These are phyloP conservation scores for Diaporthe eres DNA, from an alignment of 2,329 filamentous ascomycete genomes.

Conservation along the genomic window DNA sequence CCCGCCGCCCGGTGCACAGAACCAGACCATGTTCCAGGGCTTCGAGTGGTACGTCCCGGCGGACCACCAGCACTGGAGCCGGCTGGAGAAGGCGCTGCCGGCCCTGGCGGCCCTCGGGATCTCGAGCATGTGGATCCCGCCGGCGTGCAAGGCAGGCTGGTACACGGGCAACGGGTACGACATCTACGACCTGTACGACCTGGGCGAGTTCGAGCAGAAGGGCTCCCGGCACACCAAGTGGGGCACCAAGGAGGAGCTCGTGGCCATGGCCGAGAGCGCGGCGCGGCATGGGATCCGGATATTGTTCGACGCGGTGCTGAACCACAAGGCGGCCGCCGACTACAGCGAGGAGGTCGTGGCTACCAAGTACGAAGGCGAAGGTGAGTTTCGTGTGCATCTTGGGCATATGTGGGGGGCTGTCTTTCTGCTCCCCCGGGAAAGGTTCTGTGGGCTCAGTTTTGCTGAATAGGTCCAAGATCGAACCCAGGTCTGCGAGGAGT, in stretches of 20 bases:
- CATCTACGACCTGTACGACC: conserved; percentile 76
- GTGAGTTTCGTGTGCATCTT: conserved; percentile 48
- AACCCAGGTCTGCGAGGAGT: conserved; percentile 65
- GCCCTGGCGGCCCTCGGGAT: conserved; percentile 72
- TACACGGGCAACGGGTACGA: conserved; percentile 77
- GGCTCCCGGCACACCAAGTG: conserved; percentile 75
- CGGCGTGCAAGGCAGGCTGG: conserved; percentile 77
- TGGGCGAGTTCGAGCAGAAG: conserved; percentile 82
- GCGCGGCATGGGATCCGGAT: conserved; percentile 68
- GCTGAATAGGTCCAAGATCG: conserved; percentile 59
- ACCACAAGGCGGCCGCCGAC: conserved; percentile 80
- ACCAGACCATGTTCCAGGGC: conserved; percentile 73
- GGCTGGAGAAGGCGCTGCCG: conserved; percentile 66
- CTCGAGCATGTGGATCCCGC: conserved; percentile 77
- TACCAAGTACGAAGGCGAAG: conserved; percentile 70
- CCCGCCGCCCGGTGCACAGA: conserved; percentile 45
- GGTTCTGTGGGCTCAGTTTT: conserved; percentile 1
- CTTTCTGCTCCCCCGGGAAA: neutral
- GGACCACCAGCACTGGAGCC: conserved; percentile 72
- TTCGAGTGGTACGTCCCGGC: conserved; percentile 82
- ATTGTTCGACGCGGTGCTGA: conserved; percentile 80
- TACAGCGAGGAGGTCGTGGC: conserved; percentile 70
- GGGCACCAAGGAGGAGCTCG: conserved; percentile 74
- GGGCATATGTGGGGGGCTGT: no score
- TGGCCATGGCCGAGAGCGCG: conserved; percentile 65